phyloP scores from a whole-genome alignment of 2,329 filamentous ascomycete species.

The Cordyceps pruinosa region DNA sequence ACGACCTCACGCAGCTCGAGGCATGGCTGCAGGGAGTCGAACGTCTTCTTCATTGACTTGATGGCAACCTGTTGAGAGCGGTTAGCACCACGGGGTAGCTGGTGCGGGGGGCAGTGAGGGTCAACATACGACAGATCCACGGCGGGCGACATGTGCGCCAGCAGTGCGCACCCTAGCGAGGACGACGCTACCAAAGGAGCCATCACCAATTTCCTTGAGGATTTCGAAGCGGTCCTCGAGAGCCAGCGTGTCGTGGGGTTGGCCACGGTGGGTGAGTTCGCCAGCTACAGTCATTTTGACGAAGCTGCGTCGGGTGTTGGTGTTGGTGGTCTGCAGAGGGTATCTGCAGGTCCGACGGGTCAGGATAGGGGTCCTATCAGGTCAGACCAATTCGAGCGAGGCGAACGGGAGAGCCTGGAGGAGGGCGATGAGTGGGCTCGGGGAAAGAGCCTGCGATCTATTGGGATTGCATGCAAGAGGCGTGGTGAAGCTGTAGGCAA shows the following conservation, averaged over 20 bases:
- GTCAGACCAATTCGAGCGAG: conserved; percentile 5
- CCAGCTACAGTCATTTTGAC: conserved; percentile 67
- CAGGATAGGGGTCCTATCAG: conserved; percentile 6
- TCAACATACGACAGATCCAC: conserved; percentile 79
- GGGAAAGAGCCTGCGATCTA: conserved; percentile 8
- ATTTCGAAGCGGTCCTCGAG: conserved; percentile 96
- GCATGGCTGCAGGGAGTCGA: conserved; percentile 85
- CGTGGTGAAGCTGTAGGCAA: neutral
- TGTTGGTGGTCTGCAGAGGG: conserved; percentile 1
- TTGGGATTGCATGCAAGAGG: conserved; percentile 10
- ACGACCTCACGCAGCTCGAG: conserved; percentile 94
- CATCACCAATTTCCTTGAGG: conserved; percentile 96
- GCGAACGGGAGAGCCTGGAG: conserved; percentile 9
- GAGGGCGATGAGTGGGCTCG: conserved; percentile 5
- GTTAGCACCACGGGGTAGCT: neutral
- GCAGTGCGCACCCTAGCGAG: conserved; percentile 87
- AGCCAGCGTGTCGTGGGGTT: conserved; percentile 52
- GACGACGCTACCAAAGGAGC: conserved; percentile 94
- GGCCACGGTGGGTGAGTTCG: conserved; percentile 64
- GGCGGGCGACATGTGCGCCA: conserved; percentile 78
- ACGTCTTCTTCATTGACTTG: conserved; percentile 99
- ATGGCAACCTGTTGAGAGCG: conserved; percentile 70
- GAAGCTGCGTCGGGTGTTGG: conserved; percentile 13
- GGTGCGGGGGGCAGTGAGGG: conserved; percentile 9
- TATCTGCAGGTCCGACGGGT: conserved; percentile 5